phyloP scores from a whole-genome alignment of 176 grass and related monocot species.

The Cymbopogon citratus region DNA sequence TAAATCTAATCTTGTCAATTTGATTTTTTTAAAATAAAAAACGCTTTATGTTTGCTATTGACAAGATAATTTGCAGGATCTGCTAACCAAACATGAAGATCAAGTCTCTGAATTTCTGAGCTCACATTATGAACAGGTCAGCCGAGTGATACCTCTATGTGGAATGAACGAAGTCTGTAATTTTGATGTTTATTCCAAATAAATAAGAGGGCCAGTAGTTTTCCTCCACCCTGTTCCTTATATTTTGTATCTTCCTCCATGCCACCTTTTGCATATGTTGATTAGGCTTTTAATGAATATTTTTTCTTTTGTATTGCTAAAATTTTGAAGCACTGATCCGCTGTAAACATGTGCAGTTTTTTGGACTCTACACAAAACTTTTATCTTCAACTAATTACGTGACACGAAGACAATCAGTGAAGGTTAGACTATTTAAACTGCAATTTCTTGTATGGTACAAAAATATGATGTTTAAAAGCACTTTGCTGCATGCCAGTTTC shows the following conservation, averaged over 20 bases:
- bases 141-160: not conserved
- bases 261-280: not conserved
- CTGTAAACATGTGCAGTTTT: slow-evolving; percentile 69
- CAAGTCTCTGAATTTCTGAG: slow-evolving; percentile 69
- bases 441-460: slow-evolving; percentile 1
- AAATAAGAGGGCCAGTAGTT: not conserved
- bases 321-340: not conserved
- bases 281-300: not conserved
- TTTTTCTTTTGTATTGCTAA: not conserved
- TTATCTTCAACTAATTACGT: slow-evolving; percentile 91
- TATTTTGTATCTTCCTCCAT: not conserved
- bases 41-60: slow-evolving; percentile 28
- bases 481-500: slow-evolving; percentile 58
- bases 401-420: slow-evolving; percentile 92
- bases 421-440: slow-evolving; percentile 51
- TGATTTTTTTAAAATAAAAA: not conserved
- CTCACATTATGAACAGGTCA: slow-evolving; percentile 81
- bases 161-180: not conserved
- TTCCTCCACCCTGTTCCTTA: not conserved
- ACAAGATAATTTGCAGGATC: slow-evolving; percentile 62
- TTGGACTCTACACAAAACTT: slow-evolving; percentile 84
- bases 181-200: not conserved
- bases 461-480: slow-evolving; percentile 14
- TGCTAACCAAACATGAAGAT: slow-evolving; percentile 94
- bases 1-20: slow-evolving; percentile 25